These are phyloP conservation scores for Metschnikowia borealis DNA, from an alignment of 805 yeast genomes.

Conservation along the genomic window DNA sequence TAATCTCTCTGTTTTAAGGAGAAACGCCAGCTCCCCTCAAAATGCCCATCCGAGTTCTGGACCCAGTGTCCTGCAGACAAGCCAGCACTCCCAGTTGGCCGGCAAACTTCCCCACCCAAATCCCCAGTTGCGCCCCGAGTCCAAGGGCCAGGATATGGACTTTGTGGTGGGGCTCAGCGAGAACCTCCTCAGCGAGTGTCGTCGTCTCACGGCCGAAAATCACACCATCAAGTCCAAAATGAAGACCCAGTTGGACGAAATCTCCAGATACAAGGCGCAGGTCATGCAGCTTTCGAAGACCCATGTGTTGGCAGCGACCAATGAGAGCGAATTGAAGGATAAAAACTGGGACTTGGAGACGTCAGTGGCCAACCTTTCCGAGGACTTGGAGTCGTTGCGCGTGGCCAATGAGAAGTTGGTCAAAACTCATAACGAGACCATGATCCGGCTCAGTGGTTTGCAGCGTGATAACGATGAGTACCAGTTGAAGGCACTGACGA, in stretches of 20 bases:
- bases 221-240: constrained; percentile 42
- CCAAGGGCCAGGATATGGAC: constrained; percentile 58
- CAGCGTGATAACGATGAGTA: constrained; percentile 50
- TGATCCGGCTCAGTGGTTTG: constrained; percentile 22
- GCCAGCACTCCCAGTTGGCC: constrained; percentile 13
- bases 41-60: neutral
- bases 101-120: constrained; percentile 19
- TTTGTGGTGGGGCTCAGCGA: constrained; percentile 74
- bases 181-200: constrained; percentile 63
- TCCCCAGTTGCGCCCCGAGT: constrained; percentile 39
- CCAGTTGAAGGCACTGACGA: constrained; percentile 35
- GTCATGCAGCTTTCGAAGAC: constrained; percentile 32
- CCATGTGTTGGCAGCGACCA: constrained; percentile 30
- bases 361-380: constrained; percentile 43
- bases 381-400: constrained; percentile 38
- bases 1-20: constrained; percentile 8
- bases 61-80: too few relatives aligned
- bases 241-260: constrained; percentile 41
- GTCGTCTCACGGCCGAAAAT: constrained; percentile 65
- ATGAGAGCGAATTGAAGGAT: constrained; percentile 52
- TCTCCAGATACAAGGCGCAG: constrained; percentile 35
- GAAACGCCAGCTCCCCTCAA: constrained; percentile 6
- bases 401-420: constrained; percentile 38
- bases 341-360: constrained; percentile 64
- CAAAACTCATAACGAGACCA: constrained; percentile 30